phyloP scores from a whole-genome alignment of 768 basidiomycete species.

The Leccinum boreale region DNA sequence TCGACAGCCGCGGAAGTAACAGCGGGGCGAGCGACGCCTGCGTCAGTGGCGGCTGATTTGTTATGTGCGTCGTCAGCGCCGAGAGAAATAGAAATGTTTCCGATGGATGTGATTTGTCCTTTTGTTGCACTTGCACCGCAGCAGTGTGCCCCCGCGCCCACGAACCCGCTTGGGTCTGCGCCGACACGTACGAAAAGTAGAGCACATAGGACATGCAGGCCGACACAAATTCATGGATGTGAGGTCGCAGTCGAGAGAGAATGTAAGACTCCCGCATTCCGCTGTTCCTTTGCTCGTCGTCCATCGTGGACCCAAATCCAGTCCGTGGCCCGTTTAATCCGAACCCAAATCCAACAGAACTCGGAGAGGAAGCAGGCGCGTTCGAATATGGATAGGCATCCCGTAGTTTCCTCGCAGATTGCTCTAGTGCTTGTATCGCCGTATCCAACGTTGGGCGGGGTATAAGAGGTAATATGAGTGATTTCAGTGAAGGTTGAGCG shows the following conservation, averaged over 20 bases:
- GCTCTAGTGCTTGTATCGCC: conserved; percentile 63
- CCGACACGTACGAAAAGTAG: conserved; percentile 67
- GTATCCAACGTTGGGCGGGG: conserved; percentile 81
- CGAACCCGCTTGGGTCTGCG: conserved; percentile 21
- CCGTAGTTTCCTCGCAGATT: conserved; percentile 67
- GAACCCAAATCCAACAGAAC: conserved; percentile 33
- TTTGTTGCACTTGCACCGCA: conserved; percentile 49
- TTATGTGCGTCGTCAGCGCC: conserved; percentile 62
- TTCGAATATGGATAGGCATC: conserved; percentile 85
- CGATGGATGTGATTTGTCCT: conserved; percentile 64
- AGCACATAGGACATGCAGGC: conserved; percentile 79
- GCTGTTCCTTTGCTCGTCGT: conserved; percentile 25
- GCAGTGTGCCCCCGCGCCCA: conserved; percentile 41
- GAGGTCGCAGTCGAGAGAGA: conserved; percentile 67
- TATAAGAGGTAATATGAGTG: conserved; percentile 69
- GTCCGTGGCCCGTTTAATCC: conserved; percentile 20
- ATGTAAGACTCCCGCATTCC: conserved; percentile 82
- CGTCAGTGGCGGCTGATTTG: conserved; percentile 64
- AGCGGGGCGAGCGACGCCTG: conserved; percentile 55
- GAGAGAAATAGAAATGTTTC: conserved; percentile 75
- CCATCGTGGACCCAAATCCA: conserved; percentile 32
- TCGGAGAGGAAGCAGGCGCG: conserved; percentile 32
- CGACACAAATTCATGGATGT: conserved; percentile 73
- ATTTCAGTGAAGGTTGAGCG: conserved; percentile 68
- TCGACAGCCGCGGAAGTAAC: conserved; percentile 58